Evolutionary conservation across 108 stramenopile species (phyloP).

Genomic region (Pseudonitzschia pungens): DNA sequence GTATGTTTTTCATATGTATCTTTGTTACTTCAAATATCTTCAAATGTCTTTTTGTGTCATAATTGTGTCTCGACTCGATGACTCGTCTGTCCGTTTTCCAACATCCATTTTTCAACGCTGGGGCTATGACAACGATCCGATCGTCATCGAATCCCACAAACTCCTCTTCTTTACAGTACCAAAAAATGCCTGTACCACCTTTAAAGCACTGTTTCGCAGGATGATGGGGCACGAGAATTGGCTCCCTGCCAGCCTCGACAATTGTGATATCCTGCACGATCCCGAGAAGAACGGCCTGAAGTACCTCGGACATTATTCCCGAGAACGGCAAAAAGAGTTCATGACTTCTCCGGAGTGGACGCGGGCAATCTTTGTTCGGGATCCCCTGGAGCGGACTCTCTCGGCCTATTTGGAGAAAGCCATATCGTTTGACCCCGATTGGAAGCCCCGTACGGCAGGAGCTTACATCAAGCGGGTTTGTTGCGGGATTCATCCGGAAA

Average conservation of each 20-base stretch:
- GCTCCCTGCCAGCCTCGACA: constrained; percentile 22
- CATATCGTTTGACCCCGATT: not conserved
- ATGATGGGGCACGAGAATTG: constrained; percentile 45
- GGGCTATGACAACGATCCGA: constrained; percentile 38
- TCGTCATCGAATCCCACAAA: constrained; percentile 51
- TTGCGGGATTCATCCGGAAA: constrained; percentile 5
- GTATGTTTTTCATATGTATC: no score
- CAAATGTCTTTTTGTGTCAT: no score
- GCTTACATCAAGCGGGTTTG: constrained; percentile 11
- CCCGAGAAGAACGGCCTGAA: constrained; percentile 43
- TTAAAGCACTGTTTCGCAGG: constrained; percentile 46
- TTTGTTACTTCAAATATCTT: no score
- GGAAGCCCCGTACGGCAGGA: not conserved
- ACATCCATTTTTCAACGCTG: not conserved
- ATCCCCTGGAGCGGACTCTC: constrained; percentile 57
- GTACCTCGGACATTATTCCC: constrained; percentile 38
- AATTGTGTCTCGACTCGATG: no score
- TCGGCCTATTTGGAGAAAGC: constrained; percentile 60
- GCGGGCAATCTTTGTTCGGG: constrained; percentile 57
- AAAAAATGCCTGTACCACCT: constrained; percentile 53
- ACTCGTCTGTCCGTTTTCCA: no score
- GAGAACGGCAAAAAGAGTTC: constrained; percentile 30
- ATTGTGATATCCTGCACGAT: no score
- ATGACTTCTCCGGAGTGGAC: constrained; percentile 47
- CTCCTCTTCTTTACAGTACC: constrained; percentile 54